phyloP scores from a whole-genome alignment of 2,329 filamentous ascomycete species.

The Ceratocystiopsis sp. region DNA sequence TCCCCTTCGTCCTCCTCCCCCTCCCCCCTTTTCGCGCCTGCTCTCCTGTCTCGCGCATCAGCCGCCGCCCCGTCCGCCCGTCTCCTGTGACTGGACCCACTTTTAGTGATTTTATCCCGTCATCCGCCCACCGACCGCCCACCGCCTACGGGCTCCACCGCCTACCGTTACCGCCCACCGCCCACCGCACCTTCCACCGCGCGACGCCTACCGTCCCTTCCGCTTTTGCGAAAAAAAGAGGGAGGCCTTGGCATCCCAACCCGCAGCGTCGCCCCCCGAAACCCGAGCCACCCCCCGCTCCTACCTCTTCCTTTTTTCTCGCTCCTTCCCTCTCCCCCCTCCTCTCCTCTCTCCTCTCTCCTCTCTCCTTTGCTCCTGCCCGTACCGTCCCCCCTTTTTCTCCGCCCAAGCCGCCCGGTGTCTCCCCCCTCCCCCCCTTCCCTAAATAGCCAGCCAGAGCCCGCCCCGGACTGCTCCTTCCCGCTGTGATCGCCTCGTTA shows the following conservation, averaged over 20 bases:
- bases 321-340: background rate
- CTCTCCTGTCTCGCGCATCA: background rate
- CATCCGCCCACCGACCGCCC: slow-evolving; percentile 9
- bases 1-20: slow-evolving; percentile 1
- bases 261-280: too few relatives aligned
- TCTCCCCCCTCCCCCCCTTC: too few relatives aligned
- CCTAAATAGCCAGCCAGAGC: too few relatives aligned
- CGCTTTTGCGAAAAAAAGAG: background rate
- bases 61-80: slow-evolving; percentile 8
- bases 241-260: too few relatives aligned
- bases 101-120: slow-evolving; percentile 8
- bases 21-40: background rate
- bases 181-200: slow-evolving; percentile 2
- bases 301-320: background rate
- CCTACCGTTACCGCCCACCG: slow-evolving; percentile 6
- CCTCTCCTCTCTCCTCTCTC: too few relatives aligned
- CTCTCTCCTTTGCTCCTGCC: too few relatives aligned
- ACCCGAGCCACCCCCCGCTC: background rate
- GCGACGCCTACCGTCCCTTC: background rate
- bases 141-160: too few relatives aligned
- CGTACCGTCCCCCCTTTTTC: too few relatives aligned
- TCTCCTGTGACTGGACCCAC: slow-evolving; percentile 1
- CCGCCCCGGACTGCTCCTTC: too few relatives aligned
- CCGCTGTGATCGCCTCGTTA: too few relatives aligned
- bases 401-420: too few relatives aligned